Conservation (phyloP, 768 basidiomycete species). For the Xerocomus brunneocitrinus region DNA sequence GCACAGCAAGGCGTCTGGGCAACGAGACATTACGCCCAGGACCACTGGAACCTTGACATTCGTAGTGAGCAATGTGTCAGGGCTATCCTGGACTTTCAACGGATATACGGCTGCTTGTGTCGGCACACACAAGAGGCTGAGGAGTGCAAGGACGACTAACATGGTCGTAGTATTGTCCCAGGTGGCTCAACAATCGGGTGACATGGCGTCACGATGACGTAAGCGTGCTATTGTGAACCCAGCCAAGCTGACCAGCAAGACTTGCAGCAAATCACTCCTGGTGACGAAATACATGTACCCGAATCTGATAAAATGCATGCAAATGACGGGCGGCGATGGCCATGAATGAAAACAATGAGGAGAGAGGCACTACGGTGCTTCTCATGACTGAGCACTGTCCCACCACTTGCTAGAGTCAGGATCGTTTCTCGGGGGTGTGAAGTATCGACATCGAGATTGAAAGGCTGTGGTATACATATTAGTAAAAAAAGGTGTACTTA, state of each 20-base stretch:
- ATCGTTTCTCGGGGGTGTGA: constrained; percentile 60
- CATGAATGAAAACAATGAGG: constrained; percentile 30
- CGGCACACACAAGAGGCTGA: constrained; percentile 11
- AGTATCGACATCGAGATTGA: constrained; percentile 73
- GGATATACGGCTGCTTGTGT: constrained; percentile 13
- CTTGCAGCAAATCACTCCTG: constrained; percentile 1
- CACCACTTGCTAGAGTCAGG: constrained; percentile 53
- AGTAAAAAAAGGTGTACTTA: constrained; percentile 7
- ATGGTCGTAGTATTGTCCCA: constrained; percentile 19
- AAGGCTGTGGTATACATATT: constrained; percentile 51
- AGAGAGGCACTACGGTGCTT: constrained; percentile 29
- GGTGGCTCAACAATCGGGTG: neutral
- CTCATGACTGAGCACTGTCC: constrained; percentile 39
- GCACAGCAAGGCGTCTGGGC: constrained; percentile 81
- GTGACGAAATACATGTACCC: constrained; percentile 9
- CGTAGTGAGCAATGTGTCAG: constrained; percentile 9
- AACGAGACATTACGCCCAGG: constrained; percentile 63
- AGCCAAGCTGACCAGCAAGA: neutral
- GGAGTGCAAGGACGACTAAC: constrained; percentile 15
- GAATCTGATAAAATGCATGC: constrained; percentile 10
- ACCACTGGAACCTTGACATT: constrained; percentile 45
- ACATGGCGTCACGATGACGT: constrained; percentile 28
- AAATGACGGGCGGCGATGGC: constrained; percentile 10
- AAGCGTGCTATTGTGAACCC: constrained; percentile 9
- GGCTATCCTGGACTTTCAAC: constrained; percentile 19